Evolutionary conservation across 2,329 filamentous ascomycete genomes (phyloP), one percentile per base, ranked within the genome.

Genomic region (Chaetomiaceae sp.): DNA sequence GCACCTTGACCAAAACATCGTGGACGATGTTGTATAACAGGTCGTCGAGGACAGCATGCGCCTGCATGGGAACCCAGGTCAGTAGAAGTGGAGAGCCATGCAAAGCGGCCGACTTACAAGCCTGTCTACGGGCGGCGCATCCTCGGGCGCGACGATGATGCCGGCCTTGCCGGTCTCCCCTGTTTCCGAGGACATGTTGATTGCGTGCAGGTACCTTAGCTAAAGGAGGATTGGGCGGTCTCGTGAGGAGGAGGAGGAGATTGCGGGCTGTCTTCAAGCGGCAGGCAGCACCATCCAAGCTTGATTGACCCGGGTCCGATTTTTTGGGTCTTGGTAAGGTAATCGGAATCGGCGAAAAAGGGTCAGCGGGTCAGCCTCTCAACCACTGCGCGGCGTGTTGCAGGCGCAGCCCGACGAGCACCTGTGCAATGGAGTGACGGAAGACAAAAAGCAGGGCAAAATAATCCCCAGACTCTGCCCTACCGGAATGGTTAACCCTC

Each of bases 1-100:
- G 89, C 36, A 82, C 84, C 67, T 87, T 82, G 64, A 90, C 77
- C 58, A 89, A 75, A 47, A 89, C 76, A 66, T 89, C 86, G 68
- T 87, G 85, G 61, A 91, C 78, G 64, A 91, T 80, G 68, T 89
- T 90, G 73, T 87, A 84, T 57, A 92, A 74, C 51, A 86, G 71
- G 65, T 91, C 87, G 64, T 90, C 85, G 64, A 92, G 77, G 55
- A 92, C 80, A 20, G 79, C 73, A 65, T 83, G 78, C 58, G 82
- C 75, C 82, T 85, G 60, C 27, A 53, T 53, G 5, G 27, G 40
- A 47, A 44, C 33, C 14, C 30, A 42, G 33, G 42, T 56, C 41
- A 57, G 54, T 43, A 59, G 33, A 9, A 51, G 27, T 37, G 44
- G 27, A 54, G 47, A 18, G 45, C 36, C 25, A 29, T 20, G 38